A percentile compares a stretch with the other conserved stretches of the same genome.
These are phyloP conservation scores for Sporobolomyces roseus DNA, from an alignment of 768 basidiomycete genomes.

Conservation along the genomic window DNA sequence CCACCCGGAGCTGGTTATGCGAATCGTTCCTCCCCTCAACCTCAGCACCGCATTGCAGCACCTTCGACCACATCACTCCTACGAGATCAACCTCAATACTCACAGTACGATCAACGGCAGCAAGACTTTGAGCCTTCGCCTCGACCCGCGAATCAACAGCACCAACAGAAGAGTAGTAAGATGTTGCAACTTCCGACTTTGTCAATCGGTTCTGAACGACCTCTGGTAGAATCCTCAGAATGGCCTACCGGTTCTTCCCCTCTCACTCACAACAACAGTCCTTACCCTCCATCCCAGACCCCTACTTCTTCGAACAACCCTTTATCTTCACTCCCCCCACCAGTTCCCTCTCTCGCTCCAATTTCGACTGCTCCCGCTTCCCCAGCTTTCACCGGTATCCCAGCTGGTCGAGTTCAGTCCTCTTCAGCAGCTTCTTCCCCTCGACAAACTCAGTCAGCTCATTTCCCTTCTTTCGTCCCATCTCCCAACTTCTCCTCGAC, in stretches of 20 bases:
- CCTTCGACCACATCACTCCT: no score
- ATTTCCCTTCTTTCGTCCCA: slow-evolving; percentile 21
- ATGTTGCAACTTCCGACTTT: background rate
- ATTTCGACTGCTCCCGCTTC: background rate
- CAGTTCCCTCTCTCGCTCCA: no score
- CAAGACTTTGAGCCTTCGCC: no score
- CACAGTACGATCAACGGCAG: no score
- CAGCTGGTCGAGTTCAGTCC: background rate
- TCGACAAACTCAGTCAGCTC: slow-evolving; percentile 19
- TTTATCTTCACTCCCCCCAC: background rate
- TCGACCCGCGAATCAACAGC: background rate
- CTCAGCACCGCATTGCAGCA: no score
- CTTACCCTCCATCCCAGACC: background rate
- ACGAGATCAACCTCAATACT: no score
- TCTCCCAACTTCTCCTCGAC: background rate
- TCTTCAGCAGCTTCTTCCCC: background rate
- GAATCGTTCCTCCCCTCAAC: no score
- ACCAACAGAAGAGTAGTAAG: background rate
- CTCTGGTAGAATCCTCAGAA: slow-evolving; percentile 5
- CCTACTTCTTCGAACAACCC: background rate
- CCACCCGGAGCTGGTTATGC: slow-evolving; percentile 8
- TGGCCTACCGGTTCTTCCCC: slow-evolving; percentile 1
- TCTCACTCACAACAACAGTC: background rate
- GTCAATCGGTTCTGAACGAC: background rate
- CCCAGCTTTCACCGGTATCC: slow-evolving; percentile 4